These are phyloP conservation scores for Globisporangium megalacanthum DNA, from an alignment of 352 stramenopile species.

Conservation along the genomic window DNA sequence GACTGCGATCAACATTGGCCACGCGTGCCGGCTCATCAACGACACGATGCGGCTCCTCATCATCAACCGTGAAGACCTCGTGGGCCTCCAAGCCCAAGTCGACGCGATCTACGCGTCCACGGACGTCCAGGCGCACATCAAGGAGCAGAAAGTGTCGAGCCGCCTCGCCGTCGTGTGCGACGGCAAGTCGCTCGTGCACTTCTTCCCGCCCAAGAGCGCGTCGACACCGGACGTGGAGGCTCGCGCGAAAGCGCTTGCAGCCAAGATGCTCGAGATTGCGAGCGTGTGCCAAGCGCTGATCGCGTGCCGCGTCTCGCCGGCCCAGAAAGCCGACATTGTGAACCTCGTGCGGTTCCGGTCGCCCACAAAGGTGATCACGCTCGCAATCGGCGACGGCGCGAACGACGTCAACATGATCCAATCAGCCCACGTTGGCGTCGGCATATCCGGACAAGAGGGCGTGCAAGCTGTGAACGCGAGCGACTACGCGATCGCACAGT, in stretches of 20 bases:
- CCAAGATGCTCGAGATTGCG: constrained; percentile 54
- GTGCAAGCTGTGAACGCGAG: constrained; percentile 89
- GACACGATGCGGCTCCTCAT: constrained; percentile 49
- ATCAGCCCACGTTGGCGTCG: constrained; percentile 90
- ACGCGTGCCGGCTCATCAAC: constrained; percentile 68
- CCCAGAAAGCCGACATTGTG: constrained; percentile 80
- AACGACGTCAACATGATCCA: constrained; percentile 97
- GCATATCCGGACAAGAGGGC: constrained; percentile 89
- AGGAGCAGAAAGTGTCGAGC: constrained; percentile 31
- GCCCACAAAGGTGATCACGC: constrained; percentile 61
- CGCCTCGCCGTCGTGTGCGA: constrained; percentile 60
- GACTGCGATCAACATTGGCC: constrained; percentile 93
- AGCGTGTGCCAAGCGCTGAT: constrained; percentile 67
- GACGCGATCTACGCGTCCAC: constrained; percentile 37
- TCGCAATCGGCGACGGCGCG: constrained; percentile 92
- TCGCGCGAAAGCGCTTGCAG: constrained; percentile 35
- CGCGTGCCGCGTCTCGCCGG: constrained; percentile 75
- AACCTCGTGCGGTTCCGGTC: constrained; percentile 58
- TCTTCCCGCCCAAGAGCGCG: constrained; percentile 54
- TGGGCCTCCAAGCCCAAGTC: constrained; percentile 40
- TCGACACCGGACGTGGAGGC: constrained; percentile 22
- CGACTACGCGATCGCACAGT: constrained; percentile 92
- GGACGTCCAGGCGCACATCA: constrained; percentile 45
- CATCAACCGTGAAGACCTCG: constrained; percentile 45
- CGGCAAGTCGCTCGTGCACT: constrained; percentile 65